phyloP scores from a whole-genome alignment of 2,329 filamentous ascomycete genomes.

The Coniochaeta prunicola region DNA sequence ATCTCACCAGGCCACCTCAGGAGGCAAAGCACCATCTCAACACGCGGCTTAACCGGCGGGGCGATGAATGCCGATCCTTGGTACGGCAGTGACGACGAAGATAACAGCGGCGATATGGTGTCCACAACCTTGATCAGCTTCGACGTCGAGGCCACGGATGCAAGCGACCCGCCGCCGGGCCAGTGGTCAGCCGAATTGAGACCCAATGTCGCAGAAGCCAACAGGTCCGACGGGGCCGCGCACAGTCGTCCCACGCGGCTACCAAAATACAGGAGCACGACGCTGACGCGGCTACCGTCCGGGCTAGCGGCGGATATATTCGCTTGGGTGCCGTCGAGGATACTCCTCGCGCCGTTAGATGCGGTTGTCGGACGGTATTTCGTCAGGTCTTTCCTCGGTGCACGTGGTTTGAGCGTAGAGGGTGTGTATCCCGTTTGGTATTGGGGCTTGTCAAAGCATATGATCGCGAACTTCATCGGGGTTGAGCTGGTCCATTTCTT shows the following conservation, averaged over 20 bases:
- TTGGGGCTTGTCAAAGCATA: background rate
- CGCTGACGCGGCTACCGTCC: conserved; percentile 43
- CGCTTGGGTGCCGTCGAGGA: conserved; percentile 31
- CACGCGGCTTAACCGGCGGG: conserved; percentile 18
- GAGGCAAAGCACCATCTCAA: conserved; percentile 39
- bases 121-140: conserved; percentile 54
- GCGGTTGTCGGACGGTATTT: conserved; percentile 36
- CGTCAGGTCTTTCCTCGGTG: conserved; percentile 32
- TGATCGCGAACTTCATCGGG: conserved; percentile 35
- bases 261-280: conserved; percentile 28
- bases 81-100: conserved; percentile 47
- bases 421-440: conserved; percentile 31
- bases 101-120: conserved; percentile 33
- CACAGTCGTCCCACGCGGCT: conserved; percentile 1
- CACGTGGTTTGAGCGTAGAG: conserved; percentile 25
- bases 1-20: conserved; percentile 25
- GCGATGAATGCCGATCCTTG: conserved; percentile 30
- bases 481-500: conserved; percentile 37
- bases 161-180: conserved; percentile 41
- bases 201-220: conserved; percentile 29
- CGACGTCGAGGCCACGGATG: conserved; percentile 51
- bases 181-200: conserved; percentile 53
- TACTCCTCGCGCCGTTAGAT: conserved; percentile 40
- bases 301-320: conserved; percentile 39
- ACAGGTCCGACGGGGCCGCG: background rate